Conservation (phyloP, 768 basidiomycete genomes). For the Suillus spraguei region DNA sequence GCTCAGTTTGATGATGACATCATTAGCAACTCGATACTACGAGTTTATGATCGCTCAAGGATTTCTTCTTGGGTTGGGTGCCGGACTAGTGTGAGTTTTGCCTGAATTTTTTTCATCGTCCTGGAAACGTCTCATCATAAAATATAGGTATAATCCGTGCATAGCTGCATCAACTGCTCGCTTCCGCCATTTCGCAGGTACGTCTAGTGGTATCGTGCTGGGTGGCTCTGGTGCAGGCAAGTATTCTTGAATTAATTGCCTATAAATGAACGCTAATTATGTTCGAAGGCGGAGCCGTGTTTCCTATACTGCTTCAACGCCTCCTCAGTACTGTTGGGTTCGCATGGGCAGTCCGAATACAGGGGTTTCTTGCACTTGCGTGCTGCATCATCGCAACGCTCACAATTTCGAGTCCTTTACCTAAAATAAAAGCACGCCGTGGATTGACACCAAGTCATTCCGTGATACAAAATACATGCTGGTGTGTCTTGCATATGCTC, state of each 20-base stretch:
- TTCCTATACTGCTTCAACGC: slow-evolving; percentile 10
- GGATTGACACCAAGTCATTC: slow-evolving; percentile 8
- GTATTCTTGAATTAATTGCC: slow-evolving; percentile 9
- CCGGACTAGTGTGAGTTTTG: slow-evolving; percentile 5
- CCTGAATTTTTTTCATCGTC: neutral
- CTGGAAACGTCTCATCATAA: neutral
- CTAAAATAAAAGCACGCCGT: slow-evolving; percentile 2
- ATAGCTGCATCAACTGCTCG: slow-evolving; percentile 1
- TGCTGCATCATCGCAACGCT: slow-evolving; percentile 7
- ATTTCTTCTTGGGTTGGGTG: slow-evolving; percentile 8
- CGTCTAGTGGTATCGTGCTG: slow-evolving; percentile 4
- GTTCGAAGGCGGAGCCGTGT: neutral
- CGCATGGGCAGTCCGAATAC: slow-evolving; percentile 27
- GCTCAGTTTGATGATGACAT: slow-evolving; percentile 53
- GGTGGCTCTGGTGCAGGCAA: slow-evolving; percentile 5
- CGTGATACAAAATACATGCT: slow-evolving; percentile 1
- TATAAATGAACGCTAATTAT: neutral
- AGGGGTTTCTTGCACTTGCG: slow-evolving; percentile 3
- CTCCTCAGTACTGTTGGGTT: slow-evolving; percentile 24
- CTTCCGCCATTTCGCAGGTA: neutral
- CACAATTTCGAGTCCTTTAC: slow-evolving; percentile 4
- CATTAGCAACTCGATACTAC: slow-evolving; percentile 38
- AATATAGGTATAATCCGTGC: slow-evolving; percentile 3
- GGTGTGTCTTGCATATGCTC: neutral
- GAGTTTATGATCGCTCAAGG: slow-evolving; percentile 12